Evolutionary conservation across 2,329 filamentous ascomycete genomes (phyloP).

Genomic region (Alternaria arbusti): DNA sequence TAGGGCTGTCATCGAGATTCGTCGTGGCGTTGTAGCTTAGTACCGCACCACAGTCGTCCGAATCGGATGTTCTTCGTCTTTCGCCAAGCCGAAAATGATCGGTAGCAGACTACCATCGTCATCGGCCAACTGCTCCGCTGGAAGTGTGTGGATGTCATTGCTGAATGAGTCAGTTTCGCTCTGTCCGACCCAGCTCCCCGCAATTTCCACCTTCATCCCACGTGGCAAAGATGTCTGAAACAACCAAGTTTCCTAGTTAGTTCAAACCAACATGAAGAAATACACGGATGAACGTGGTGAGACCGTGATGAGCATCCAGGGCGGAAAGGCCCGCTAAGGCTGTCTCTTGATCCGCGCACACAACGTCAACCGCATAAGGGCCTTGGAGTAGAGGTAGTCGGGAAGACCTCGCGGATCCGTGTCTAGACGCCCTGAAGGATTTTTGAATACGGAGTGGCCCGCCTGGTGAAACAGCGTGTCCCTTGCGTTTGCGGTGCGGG

Average conservation of each 20-base stretch:
- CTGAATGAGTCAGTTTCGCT: neutral
- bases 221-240: conserved; percentile 1
- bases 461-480: neutral
- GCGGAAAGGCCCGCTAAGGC: neutral
- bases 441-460: neutral
- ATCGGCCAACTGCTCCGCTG: neutral
- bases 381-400: neutral
- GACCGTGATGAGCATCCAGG: neutral
- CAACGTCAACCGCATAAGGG: neutral
- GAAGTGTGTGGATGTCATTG: neutral
- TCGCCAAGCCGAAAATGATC: neutral
- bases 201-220: conserved; percentile 1
- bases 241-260: neutral
- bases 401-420: neutral
- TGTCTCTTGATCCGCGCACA: conserved; percentile 3
- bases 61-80: neutral
- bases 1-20: neutral
- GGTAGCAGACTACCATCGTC: neutral
- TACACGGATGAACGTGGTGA: neutral
- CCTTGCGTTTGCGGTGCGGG: neutral
- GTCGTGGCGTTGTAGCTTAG: neutral
- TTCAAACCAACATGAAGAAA: neutral
- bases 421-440: neutral
- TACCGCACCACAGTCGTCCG: neutral
- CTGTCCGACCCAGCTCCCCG: neutral